These are phyloP conservation scores for Corymbia calophylla DNA, from an alignment of 441 rosid species.

Conservation along the genomic window DNA sequence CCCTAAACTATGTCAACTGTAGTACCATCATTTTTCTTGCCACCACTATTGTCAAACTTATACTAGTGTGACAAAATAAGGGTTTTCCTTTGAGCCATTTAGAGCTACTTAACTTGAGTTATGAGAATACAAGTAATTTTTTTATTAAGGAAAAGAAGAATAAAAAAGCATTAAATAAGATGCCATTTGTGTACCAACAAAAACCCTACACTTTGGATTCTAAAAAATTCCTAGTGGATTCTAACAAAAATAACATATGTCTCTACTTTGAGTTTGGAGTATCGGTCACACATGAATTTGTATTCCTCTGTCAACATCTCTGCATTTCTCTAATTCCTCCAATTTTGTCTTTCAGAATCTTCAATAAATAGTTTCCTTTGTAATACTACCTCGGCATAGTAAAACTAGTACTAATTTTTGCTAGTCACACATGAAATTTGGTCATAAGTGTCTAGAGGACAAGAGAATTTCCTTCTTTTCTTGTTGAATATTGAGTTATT, in stretches of 20 bases:
- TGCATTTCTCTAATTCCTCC: neutral
- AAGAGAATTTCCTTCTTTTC: neutral
- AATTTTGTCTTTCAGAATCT: neutral
- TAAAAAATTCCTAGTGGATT: neutral
- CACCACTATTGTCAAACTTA: neutral
- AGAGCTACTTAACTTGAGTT: neutral
- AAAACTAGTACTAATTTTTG: neutral
- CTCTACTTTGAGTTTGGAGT: accelerated
- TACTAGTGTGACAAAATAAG: neutral
- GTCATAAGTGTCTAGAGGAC: neutral
- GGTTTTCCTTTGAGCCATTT: neutral
- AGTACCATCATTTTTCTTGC: neutral
- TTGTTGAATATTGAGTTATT: neutral
- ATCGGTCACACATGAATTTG: neutral
- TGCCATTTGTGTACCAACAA: accelerated
- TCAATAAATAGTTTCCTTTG: neutral
- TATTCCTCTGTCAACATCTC: neutral
- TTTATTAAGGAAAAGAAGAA: neutral
- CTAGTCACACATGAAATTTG: neutral
- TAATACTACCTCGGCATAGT: neutral
- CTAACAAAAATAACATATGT: neutral
- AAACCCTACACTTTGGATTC: neutral
- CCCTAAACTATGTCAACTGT: neutral
- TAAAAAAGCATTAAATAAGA: neutral
- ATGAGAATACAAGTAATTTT: neutral